Evolutionary conservation across 75 land plant genomes (phyloP).

Genomic region (Sequoia sempervirens): DNA sequence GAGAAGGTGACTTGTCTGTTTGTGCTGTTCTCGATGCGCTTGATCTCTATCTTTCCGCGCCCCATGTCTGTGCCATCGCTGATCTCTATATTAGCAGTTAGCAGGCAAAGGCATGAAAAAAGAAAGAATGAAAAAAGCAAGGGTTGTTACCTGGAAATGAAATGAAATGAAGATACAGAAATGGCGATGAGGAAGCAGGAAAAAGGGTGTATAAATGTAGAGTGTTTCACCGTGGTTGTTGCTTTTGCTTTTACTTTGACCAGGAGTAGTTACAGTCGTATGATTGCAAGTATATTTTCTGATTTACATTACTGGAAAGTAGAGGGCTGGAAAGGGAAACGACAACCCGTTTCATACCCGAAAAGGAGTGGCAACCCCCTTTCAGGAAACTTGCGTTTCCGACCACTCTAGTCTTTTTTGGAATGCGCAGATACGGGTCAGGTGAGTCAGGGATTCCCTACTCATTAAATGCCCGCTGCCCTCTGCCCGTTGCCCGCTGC

Average conservation of each 20-base stretch:
- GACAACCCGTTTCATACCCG: neutral
- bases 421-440: neutral
- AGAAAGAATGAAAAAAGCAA: neutral
- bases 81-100: too few species aligned
- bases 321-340: neutral
- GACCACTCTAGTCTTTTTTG: neutral
- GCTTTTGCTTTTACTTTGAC: too few species aligned
- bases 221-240: too few species aligned
- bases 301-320: too few species aligned
- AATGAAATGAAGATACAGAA: too few species aligned
- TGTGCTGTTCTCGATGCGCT: slow-evolving; percentile 24
- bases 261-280: too few species aligned
- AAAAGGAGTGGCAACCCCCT: neutral
- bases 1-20: slow-evolving; percentile 26
- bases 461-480: neutral
- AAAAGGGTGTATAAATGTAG: too few species aligned
- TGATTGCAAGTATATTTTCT: too few species aligned
- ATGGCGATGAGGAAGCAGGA: too few species aligned
- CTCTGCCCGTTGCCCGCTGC: too few species aligned
- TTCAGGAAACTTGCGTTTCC: neutral
- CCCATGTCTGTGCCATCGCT: slow-evolving; percentile 8
- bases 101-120: too few species aligned
- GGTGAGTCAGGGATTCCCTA: neutral
- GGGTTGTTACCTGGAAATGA: too few species aligned
- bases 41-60: slow-evolving; percentile 30